Conservation (phyloP, 1,139 yeast genomes). For the Taphrina wiesneri region DNA sequence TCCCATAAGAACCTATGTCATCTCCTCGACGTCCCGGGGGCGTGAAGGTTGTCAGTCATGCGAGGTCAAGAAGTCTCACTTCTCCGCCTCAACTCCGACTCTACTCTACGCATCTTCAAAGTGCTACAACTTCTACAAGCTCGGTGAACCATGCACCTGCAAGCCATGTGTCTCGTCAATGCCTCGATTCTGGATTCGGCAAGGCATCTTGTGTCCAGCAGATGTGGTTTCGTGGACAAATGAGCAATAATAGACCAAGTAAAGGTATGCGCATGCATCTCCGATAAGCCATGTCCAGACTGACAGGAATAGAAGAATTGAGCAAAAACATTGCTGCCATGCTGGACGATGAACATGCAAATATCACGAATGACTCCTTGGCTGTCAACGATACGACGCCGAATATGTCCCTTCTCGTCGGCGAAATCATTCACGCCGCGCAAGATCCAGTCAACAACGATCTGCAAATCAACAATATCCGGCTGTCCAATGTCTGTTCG, state of each 20-base stretch:
- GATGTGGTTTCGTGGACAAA: conserved; percentile 15
- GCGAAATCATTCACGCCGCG: conserved; percentile 17
- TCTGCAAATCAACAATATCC: conserved; percentile 8
- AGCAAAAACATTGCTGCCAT: conserved; percentile 13
- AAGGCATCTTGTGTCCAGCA: conserved; percentile 19
- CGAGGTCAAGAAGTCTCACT: not conserved
- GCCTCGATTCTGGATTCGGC: not conserved
- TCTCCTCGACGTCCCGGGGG: not conserved
- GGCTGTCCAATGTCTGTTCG: conserved; percentile 9
- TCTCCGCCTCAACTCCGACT: not conserved
- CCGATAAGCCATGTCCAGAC: not conserved
- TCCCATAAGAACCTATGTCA: not conserved
- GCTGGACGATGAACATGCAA: conserved; percentile 2
- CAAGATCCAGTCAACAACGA: not conserved
- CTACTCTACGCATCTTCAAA: conserved; percentile 9
- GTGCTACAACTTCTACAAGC: not conserved
- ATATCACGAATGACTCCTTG: not conserved
- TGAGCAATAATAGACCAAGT: not conserved
- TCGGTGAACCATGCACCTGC: not conserved
- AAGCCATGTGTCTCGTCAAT: not conserved
- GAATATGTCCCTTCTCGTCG: conserved; percentile 14
- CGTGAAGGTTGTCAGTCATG: not conserved
- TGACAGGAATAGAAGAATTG: not conserved
- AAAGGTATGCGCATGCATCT: not conserved
- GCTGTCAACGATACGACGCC: not conserved